phyloP scores from a whole-genome alignment of 768 basidiomycete genomes.

The Holtermanniella nyarrowii region DNA sequence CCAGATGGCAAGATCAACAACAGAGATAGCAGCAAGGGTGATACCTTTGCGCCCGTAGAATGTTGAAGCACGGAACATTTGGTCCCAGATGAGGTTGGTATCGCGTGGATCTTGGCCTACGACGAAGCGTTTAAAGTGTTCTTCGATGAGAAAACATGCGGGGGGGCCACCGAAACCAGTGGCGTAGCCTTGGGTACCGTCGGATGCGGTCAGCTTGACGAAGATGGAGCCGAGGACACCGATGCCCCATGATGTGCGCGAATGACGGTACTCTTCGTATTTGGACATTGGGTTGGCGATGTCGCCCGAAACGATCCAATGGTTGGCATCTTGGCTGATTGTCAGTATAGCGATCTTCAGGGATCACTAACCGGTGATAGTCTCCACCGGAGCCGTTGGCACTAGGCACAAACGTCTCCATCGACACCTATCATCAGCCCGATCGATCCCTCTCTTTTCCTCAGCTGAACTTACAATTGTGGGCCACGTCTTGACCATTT shows the following conservation, averaged over 20 bases:
- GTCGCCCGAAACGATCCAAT: conserved; percentile 41
- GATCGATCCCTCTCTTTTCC: background rate
- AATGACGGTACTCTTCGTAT: conserved; percentile 37
- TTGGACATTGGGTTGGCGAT: conserved; percentile 42
- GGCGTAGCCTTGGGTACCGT: conserved; percentile 42
- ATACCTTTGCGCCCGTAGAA: conserved; percentile 44
- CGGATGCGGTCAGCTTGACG: conserved; percentile 41
- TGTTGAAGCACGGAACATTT: conserved; percentile 39
- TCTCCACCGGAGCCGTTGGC: conserved; percentile 41
- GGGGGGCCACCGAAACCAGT: conserved; percentile 43
- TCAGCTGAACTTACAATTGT: background rate
- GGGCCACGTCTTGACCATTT: background rate
- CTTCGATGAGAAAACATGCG: conserved; percentile 43
- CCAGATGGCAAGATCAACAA: conserved; percentile 43
- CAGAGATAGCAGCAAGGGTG: conserved; percentile 41
- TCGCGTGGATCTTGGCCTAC: conserved; percentile 42
- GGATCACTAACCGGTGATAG: conserved; percentile 33
- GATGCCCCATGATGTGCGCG: conserved; percentile 43
- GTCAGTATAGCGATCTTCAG: background rate
- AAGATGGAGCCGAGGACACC: conserved; percentile 43
- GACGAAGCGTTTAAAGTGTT: conserved; percentile 43
- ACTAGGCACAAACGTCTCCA: conserved; percentile 42
- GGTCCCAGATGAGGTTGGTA: conserved; percentile 43
- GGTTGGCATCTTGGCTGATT: conserved; percentile 26
- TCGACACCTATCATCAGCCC: conserved; percentile 17